Evolutionary conservation across 768 basidiomycete species (phyloP), one percentile per base, ranked within the genome.

Genomic region (Coprinopsis sp.): DNA sequence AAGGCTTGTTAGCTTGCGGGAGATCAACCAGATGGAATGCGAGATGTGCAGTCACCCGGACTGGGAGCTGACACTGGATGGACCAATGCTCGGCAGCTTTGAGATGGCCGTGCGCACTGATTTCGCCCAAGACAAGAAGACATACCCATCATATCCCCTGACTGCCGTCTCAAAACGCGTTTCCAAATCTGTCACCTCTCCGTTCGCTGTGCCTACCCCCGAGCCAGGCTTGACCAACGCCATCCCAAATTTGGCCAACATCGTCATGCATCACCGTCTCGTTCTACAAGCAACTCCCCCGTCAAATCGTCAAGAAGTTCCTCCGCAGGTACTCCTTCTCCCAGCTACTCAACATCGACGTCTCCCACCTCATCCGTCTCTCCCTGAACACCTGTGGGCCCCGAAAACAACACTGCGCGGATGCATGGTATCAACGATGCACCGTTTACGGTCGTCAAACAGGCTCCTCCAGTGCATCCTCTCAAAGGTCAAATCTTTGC

Each of bases 1-100:
- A n/a, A n/a, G n/a, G n/a, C n/a, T n/a, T n/a, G n/a, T 92, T 56
- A 75, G 72, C 3, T 68, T 94, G 6, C 78, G 86, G 34, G 92
- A 94, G 73, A 84, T 95, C 60, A 95, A 95, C 64, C 91, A 93
- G 73, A 92, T 94, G 91, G 91, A 94, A 70, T 71, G 91, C 18
- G 91, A 93, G 66, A 92, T 94, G 84, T 91, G 76, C 58, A 73
- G 79, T 12, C 97, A 97, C 58, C 71, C 98, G 34, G 93, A 94
- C 61, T 96, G 92, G 93, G 85, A 88, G 57, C 70, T 89, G 6
- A 86, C 81, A 33, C 83, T 88, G 42, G 86, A 88, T 42, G 77
- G 81, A 0, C 58, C 69, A 0, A 79, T 81, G 0, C 66, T 89
- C 0, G 52, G 57, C 4, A 79, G 76, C 31, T 88, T 88, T 56